These are phyloP conservation scores for Typha latifolia DNA, from an alignment of 176 grass and related monocot species.

Conservation along the genomic window DNA sequence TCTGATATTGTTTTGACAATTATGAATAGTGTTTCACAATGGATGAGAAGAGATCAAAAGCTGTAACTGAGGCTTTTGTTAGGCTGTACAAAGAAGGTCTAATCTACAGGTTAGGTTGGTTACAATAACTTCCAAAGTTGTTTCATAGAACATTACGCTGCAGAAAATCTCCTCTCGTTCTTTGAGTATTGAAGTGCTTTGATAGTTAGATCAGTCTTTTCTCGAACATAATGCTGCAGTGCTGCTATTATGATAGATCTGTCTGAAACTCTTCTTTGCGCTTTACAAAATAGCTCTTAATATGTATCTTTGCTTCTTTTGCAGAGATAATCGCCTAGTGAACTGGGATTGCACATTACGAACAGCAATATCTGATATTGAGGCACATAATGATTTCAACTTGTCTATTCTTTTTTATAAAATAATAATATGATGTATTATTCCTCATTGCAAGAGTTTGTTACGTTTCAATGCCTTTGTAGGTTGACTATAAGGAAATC, in stretches of 20 bases:
- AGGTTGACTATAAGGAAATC: conserved; percentile 79
- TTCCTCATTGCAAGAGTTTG: neutral
- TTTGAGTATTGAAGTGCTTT: neutral
- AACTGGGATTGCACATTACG: conserved; percentile 95
- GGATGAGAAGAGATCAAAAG: conserved; percentile 77
- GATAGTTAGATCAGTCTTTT: neutral
- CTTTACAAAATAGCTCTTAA: neutral
- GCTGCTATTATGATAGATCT: neutral
- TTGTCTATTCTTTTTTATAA: neutral
- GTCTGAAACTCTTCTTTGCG: neutral
- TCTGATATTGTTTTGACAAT: conserved; percentile 10
- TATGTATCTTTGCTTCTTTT: conserved; percentile 19
- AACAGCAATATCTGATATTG: conserved; percentile 91
- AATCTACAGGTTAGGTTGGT: conserved; percentile 69
- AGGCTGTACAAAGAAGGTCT: conserved; percentile 68
- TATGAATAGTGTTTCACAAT: conserved; percentile 81
- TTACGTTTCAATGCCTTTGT: neutral
- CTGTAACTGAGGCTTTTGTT: conserved; percentile 85
- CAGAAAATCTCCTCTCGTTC: neutral
- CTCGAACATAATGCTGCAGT: conserved; percentile 6
- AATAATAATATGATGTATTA: neutral
- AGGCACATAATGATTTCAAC: conserved; percentile 27
- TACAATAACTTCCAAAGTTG: neutral
- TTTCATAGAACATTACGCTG: neutral
- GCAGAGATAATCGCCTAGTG: conserved; percentile 73